Evolutionary conservation across 1,139 yeast genomes (phyloP).

Genomic region (Suhomyces bribrorum): DNA sequence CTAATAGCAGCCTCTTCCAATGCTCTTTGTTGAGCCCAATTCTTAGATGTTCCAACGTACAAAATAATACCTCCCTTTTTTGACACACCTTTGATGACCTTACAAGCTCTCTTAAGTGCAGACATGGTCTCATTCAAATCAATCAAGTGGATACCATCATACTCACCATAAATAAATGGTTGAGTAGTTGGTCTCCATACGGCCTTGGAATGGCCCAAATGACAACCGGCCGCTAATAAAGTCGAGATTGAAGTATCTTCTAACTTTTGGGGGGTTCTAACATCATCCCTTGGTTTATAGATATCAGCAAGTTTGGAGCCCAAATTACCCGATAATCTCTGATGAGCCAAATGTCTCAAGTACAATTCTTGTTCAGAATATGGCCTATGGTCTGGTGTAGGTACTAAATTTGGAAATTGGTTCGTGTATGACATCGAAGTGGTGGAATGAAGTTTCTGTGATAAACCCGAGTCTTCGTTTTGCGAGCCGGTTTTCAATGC

Average conservation of each 20-base stretch:
- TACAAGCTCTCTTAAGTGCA: slow-evolving; percentile 75
- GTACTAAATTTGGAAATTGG: slow-evolving; percentile 43
- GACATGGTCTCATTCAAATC: slow-evolving; percentile 82
- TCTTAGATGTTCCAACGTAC: slow-evolving; percentile 81
- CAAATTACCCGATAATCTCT: slow-evolving; percentile 48
- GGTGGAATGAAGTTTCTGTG: slow-evolving; percentile 29
- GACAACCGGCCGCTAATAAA: slow-evolving; percentile 90
- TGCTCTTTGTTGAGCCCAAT: slow-evolving; percentile 64
- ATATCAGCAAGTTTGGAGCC: slow-evolving; percentile 70
- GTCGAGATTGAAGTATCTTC: slow-evolving; percentile 64
- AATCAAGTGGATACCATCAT: slow-evolving; percentile 85
- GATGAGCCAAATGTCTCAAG: slow-evolving; percentile 63
- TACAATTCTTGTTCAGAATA: slow-evolving; percentile 77
- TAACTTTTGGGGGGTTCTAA: slow-evolving; percentile 57
- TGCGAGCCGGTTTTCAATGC: slow-evolving; percentile 13
- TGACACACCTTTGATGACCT: slow-evolving; percentile 77
- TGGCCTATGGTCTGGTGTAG: slow-evolving; percentile 46
- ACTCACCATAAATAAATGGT: slow-evolving; percentile 83
- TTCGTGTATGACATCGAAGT: slow-evolving; percentile 32
- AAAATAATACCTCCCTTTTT: slow-evolving; percentile 82
- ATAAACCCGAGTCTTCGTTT: slow-evolving; percentile 13
- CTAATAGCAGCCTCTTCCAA: slow-evolving; percentile 80
- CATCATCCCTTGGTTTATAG: slow-evolving; percentile 69
- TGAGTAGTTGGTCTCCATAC: slow-evolving; percentile 84
- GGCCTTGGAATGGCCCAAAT: slow-evolving; percentile 84